Evolutionary conservation across 768 basidiomycete species (phyloP), one percentile per base, ranked within the genome.

Genomic region (Dictyophora rubrovolvata): DNA sequence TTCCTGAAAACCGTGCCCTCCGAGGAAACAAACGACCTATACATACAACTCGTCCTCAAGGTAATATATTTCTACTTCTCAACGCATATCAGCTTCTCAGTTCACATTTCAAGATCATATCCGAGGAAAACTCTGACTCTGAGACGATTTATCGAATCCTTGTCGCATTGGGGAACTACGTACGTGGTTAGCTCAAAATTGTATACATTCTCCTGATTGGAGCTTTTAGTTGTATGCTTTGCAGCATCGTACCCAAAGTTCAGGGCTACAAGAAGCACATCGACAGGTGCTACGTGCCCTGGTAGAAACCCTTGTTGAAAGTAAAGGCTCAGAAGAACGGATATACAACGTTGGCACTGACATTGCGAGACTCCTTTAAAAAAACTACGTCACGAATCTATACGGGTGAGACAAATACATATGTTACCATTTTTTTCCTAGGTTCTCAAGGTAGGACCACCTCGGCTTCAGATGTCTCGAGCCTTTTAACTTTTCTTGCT

Each of bases 91-190:
- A 12, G 52, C 58, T 22, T 34, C 23, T 46, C 49, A 47, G 22
- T 52, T 21, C 35, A n/a, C 11, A 46, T 33, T n/a, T 18, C 17
- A n/a, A 34, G 34, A 48, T 60, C 59, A 46, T 54, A 47, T 48
- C 34, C 46, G 72, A 75, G 56, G 78, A 82, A 65, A 77, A 66
- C 48, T 69, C 69, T 36, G 89, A 91, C 58, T 73, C 82, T 10
- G 89, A 91, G 64, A 80, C 85, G 3, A 77, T 75, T 22, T 90
- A 90, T 67, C 83, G 89, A 36, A 75, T 81, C 9, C 71, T 84
- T 11, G 86, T 88, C 28, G 88, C 80, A 5, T 74, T 91, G 11
- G 89, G 89, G 21, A 89, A 91, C 68, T 68, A 81, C 34, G 89
- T 89, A 63, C 65, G 80, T 69, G 54, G 20, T 2, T 21, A 51